Evolutionary conservation across 2,329 filamentous ascomycete species (phyloP), one percentile per base, ranked within the genome.

Genomic region (Coniochaeta ligniaria): DNA sequence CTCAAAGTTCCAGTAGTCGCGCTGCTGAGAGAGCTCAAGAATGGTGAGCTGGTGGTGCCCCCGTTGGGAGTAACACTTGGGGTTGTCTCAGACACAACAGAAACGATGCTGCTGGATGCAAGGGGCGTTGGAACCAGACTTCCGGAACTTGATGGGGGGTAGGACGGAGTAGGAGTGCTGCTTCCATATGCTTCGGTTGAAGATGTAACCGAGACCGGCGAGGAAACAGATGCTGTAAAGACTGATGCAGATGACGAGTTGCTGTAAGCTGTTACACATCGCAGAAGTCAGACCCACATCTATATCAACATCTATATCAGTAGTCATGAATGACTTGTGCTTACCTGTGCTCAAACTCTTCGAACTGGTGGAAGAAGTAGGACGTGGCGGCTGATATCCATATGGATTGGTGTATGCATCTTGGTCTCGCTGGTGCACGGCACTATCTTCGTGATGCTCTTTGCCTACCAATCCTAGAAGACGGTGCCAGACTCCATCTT

Each of bases 401-500:
- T 58, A 58, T 20, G 56, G 56, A 12, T 31, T 43, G 56, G 56
- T 58, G 38, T 58, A 45, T 16, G 56, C 56, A 45, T 58, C 56
- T 8, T 58, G 22, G 33, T 31, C 56, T 45, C 35, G 54, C 35
- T 17, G 20, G 5, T 58, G 36, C 2, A 58, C 26, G 9, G 35
- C 36, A 16, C 7, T 8, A 31, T 45, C 36, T 6, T 58, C 17
- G 3, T 24, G 31, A 57, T 24, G 22, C 17, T 41, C 22, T 43
- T 60, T 60, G 26, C 63, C 64, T n/a, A 65, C 55, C 31, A 57
- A 17, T 20, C 58, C 47, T 56, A 64, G 65, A 9, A 67, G 61
- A 16, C 64, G 60, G 24, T 59, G 61, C 66, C 66, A 68, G 17
- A 68, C 8, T 17, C 60, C 58, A 24, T 61, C 43, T 36, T 59